phyloP scores from a whole-genome alignment of 1,284 basidiomycete species.

The Ceratobasidium sp. region DNA sequence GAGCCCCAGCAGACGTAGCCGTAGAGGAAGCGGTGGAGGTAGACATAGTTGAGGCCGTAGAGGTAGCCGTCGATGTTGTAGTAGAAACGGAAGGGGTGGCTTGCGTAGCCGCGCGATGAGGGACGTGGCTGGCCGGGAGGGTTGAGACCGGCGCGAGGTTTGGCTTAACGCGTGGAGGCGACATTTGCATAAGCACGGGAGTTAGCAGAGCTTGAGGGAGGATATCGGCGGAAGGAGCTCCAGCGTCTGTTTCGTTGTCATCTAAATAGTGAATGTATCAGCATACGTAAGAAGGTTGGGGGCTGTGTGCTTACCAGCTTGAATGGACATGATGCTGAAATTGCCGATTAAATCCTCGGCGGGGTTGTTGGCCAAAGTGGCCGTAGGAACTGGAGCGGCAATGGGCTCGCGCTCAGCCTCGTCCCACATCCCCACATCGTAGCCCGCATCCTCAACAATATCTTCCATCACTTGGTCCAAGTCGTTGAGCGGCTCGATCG shows the following conservation, averaged over 20 bases:
- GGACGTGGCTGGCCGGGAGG: background rate
- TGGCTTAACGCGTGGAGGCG: background rate
- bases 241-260: background rate
- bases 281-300: background rate
- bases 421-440: too few relatives aligned
- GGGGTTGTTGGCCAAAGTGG: background rate
- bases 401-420: background rate
- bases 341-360: background rate
- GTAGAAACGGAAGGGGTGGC: background rate
- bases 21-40: background rate
- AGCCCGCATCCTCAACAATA: too few relatives aligned
- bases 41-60: background rate
- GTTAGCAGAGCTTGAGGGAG: background rate
- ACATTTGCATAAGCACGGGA: too few relatives aligned
- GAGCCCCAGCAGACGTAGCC: background rate
- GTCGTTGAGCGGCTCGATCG: background rate
- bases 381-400: background rate
- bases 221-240: background rate
- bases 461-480: background rate
- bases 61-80: background rate
- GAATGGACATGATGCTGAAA: background rate
- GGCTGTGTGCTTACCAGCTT: background rate
- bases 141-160: background rate
- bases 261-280: background rate
- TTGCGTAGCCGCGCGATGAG: background rate